Evolutionary conservation across 768 basidiomycete species (phyloP).

Genomic region (Hericium rajendrae): DNA sequence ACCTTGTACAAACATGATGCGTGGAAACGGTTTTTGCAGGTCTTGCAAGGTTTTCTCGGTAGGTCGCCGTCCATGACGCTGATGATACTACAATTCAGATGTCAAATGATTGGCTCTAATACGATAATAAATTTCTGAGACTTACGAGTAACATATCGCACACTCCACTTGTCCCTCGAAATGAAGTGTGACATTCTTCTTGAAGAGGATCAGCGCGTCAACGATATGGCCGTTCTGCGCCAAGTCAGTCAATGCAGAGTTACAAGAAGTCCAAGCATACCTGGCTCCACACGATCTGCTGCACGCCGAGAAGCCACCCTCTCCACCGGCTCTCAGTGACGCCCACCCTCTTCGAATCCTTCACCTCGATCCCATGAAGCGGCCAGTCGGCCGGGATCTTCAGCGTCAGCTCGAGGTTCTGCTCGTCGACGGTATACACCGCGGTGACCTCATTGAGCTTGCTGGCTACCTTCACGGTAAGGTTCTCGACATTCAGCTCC

Average conservation of each 20-base stretch:
- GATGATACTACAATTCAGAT: constrained; percentile 54
- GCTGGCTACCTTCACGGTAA: constrained; percentile 67
- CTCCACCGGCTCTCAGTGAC: constrained; percentile 88
- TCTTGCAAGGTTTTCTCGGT: constrained; percentile 86
- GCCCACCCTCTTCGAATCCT: constrained; percentile 74
- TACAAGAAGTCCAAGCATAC: constrained; percentile 33
- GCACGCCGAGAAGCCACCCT: constrained; percentile 87
- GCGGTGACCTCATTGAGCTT: constrained; percentile 76
- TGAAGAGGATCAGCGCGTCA: constrained; percentile 84
- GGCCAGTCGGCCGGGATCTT: constrained; percentile 89
- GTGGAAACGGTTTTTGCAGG: constrained; percentile 92
- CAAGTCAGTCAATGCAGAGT: background rate
- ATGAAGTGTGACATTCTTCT: constrained; percentile 85
- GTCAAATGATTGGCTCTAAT: background rate
- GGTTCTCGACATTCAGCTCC: constrained; percentile 65
- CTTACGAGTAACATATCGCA: constrained; percentile 91
- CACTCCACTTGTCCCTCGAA: constrained; percentile 96
- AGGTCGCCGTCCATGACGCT: constrained; percentile 81
- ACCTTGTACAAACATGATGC: constrained; percentile 87
- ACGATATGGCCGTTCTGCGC: constrained; percentile 79
- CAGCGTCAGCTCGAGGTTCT: constrained; percentile 81
- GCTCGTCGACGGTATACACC: constrained; percentile 85
- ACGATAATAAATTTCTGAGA: background rate
- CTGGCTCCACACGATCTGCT: constrained; percentile 83
- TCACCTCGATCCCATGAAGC: constrained; percentile 78